These are phyloP conservation scores for Nigrograna mackinnonii DNA, from an alignment of 2,329 filamentous ascomycete genomes.

Conservation along the genomic window DNA sequence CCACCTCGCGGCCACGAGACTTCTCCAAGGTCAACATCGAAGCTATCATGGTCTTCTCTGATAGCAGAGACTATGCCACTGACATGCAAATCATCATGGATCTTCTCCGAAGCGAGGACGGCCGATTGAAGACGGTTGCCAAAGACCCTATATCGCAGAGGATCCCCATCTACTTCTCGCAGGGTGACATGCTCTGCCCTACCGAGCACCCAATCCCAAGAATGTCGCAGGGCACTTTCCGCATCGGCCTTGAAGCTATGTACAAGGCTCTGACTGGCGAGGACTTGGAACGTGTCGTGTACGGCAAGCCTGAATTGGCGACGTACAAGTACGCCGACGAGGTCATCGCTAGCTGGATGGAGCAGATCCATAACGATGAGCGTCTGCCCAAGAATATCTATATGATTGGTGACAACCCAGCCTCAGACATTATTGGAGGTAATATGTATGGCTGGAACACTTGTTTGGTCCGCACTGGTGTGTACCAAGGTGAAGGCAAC, in stretches of 20 bases:
- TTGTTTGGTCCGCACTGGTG: conserved; percentile 75
- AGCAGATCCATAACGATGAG: conserved; percentile 73
- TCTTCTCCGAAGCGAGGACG: conserved; percentile 69
- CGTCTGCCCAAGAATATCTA: conserved; percentile 70
- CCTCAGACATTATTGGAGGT: conserved; percentile 73
- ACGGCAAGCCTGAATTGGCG: conserved; percentile 74
- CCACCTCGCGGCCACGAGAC: conserved; percentile 69
- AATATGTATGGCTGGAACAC: conserved; percentile 87
- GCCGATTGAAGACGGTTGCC: conserved; percentile 65
- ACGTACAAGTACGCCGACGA: conserved; percentile 82
- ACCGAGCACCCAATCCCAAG: conserved; percentile 63
- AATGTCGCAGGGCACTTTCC: conserved; percentile 76
- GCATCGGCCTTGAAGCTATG: conserved; percentile 73
- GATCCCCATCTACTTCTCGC: conserved; percentile 76
- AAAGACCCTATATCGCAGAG: conserved; percentile 67
- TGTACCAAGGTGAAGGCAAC: conserved; percentile 77
- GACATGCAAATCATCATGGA: conserved; percentile 80
- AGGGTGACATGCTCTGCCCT: conserved; percentile 67
- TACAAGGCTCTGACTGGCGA: conserved; percentile 71
- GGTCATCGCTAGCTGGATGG: conserved; percentile 75
- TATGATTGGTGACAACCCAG: conserved; percentile 78
- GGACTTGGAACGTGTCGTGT: conserved; percentile 75
- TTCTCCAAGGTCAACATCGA: conserved; percentile 74
- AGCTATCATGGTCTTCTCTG: conserved; percentile 75
- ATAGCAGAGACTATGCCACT: conserved; percentile 73